These are phyloP conservation scores for Dendrocalamus sinicus DNA, from an alignment of 176 grass and related monocot genomes.

Conservation along the genomic window DNA sequence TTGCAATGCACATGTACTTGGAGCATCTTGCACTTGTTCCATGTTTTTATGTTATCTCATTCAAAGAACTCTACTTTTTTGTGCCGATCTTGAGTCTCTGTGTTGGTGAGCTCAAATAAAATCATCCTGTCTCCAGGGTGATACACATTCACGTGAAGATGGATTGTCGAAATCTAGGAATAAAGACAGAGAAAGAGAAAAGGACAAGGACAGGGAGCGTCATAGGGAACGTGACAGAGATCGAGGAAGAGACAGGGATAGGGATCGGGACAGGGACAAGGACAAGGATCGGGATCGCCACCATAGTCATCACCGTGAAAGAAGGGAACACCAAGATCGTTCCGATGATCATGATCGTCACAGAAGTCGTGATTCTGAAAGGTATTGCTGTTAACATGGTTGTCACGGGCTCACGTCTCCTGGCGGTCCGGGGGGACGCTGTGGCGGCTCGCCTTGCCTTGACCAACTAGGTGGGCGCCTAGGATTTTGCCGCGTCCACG, in stretches of 20 bases:
- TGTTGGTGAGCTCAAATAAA: neutral
- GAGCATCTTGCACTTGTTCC: neutral
- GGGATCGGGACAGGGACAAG: constrained; percentile 36
- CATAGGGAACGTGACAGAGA: constrained; percentile 70
- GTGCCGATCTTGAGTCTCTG: neutral
- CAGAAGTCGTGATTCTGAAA: constrained; percentile 54
- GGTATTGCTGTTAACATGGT: constrained; percentile 25
- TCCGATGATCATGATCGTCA: constrained; percentile 75
- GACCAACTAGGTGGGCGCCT: too few relatives aligned
- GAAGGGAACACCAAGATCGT: constrained; percentile 60
- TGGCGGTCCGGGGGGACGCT: too few relatives aligned
- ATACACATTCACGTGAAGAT: constrained; percentile 60
- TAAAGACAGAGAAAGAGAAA: constrained; percentile 65
- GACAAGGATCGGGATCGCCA: constrained; percentile 34
- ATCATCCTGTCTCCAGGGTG: constrained; percentile 44
- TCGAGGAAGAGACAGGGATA: constrained; percentile 50
- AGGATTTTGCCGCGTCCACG: too few relatives aligned
- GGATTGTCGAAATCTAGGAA: constrained; percentile 72
- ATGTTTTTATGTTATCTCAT: neutral
- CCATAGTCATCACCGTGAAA: constrained; percentile 48
- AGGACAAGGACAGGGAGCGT: constrained; percentile 67
- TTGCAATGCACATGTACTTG: neutral
- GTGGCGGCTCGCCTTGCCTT: too few relatives aligned
- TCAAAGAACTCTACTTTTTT: neutral
- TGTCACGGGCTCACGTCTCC: too few relatives aligned